phyloP scores from a whole-genome alignment of 2,329 filamentous ascomycete species.

The Aspergillus pseudonomiae region DNA sequence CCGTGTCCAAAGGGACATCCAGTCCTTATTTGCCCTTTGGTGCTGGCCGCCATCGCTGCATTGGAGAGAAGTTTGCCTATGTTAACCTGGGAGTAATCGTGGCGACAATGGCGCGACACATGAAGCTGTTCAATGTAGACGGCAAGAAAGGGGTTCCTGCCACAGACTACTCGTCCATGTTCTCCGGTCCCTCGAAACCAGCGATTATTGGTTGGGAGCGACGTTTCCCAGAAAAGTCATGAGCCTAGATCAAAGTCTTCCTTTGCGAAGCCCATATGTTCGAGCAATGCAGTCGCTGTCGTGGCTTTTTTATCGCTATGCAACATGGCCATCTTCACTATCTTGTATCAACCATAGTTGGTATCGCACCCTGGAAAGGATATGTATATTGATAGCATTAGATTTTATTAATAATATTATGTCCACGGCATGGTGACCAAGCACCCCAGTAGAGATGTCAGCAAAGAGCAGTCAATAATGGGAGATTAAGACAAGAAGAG shows the following conservation, averaged over 20 bases:
- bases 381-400: not conserved
- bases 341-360: not conserved
- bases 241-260: not conserved
- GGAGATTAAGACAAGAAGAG: not conserved
- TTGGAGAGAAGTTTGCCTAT: slow-evolving; percentile 77
- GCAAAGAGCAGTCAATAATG: not conserved
- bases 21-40: slow-evolving; percentile 73
- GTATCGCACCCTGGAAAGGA: not conserved
- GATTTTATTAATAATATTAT: not conserved
- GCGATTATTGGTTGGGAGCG: slow-evolving; percentile 23
- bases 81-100: slow-evolving; percentile 69
- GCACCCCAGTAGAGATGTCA: not conserved
- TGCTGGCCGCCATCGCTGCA: slow-evolving; percentile 72
- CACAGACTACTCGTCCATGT: slow-evolving; percentile 62
- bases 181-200: slow-evolving; percentile 23
- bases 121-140: slow-evolving; percentile 62
- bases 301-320: not conserved
- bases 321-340: not conserved
- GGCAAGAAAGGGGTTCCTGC: slow-evolving; percentile 60
- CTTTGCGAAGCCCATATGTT: not conserved
- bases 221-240: slow-evolving; percentile 15
- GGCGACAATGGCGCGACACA: slow-evolving; percentile 62
- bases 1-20: slow-evolving; percentile 62
- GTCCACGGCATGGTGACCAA: not conserved
- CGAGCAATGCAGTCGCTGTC: not conserved